Conservation (phyloP, 768 basidiomycete species). For the Phlebiopsis gigantea region DNA sequence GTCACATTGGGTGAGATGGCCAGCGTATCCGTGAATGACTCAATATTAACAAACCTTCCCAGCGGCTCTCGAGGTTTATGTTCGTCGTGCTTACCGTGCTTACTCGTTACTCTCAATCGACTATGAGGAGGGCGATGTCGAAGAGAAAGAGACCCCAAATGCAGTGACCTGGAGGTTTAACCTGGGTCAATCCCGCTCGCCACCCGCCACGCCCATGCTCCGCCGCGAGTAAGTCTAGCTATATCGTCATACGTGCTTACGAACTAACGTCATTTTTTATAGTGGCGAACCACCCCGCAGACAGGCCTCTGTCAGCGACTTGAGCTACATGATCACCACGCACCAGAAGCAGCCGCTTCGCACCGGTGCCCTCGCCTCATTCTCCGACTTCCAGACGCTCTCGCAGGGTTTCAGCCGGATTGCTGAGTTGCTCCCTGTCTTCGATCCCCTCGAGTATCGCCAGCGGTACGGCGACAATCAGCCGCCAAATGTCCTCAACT, state of each 20-base stretch:
- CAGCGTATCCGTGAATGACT: neutral
- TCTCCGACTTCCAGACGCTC: slow-evolving; percentile 67
- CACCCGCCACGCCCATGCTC: slow-evolving; percentile 76
- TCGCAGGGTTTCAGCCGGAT: slow-evolving; percentile 71
- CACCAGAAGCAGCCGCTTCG: slow-evolving; percentile 87
- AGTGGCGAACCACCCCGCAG: slow-evolving; percentile 55
- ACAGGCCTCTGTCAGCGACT: slow-evolving; percentile 90
- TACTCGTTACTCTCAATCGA: slow-evolving; percentile 90
- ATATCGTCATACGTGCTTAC: neutral
- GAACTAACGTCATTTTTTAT: too few relatives aligned
- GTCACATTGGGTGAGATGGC: slow-evolving; percentile 71
- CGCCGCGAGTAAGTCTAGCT: slow-evolving; percentile 34
- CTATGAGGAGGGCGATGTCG: slow-evolving; percentile 89
- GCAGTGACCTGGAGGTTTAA: slow-evolving; percentile 95
- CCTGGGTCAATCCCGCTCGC: slow-evolving; percentile 81
- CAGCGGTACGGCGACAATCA: slow-evolving; percentile 73
- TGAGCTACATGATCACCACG: slow-evolving; percentile 86
- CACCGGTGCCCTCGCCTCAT: slow-evolving; percentile 88
- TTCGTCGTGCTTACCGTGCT: slow-evolving; percentile 92
- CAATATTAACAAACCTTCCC: too few relatives aligned
- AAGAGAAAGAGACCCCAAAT: slow-evolving; percentile 77
- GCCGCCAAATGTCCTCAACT: slow-evolving; percentile 90
- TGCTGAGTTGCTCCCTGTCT: slow-evolving; percentile 66
- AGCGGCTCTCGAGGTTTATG: slow-evolving; percentile 96
- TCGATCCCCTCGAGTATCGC: slow-evolving; percentile 63